Evolutionary conservation across 2,329 filamentous ascomycete species (phyloP).

Genomic region (Metarhizium humberi): DNA sequence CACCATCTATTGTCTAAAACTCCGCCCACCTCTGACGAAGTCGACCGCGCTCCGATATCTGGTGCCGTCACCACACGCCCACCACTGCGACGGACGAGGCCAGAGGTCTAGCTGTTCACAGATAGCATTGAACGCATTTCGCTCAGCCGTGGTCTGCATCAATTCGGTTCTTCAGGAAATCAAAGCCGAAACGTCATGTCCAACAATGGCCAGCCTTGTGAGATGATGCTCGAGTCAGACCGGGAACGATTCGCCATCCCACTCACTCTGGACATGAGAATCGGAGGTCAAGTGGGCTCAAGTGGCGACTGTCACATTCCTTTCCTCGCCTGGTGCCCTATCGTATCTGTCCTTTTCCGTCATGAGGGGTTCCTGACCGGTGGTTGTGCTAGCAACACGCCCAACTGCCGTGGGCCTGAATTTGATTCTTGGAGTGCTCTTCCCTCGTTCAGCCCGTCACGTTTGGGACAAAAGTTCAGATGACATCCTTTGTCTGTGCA

Average conservation of each 20-base stretch:
- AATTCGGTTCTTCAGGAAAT: background rate
- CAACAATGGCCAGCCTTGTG: background rate
- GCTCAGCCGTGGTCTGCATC: background rate
- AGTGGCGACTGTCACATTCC: background rate
- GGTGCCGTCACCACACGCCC: background rate
- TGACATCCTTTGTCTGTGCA: background rate
- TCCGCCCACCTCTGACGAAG: background rate
- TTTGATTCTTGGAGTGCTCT: background rate
- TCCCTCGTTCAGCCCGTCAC: background rate
- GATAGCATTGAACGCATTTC: no score
- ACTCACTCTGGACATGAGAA: background rate
- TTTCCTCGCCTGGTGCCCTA: background rate
- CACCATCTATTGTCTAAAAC: background rate
- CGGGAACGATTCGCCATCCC: conserved; percentile 1
- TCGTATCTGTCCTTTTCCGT: background rate
- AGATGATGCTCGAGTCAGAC: background rate
- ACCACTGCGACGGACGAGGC: background rate
- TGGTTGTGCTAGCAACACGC: background rate
- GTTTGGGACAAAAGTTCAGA: background rate
- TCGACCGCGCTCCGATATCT: background rate
- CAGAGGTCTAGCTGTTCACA: no score
- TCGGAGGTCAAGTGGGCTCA: conserved; percentile 1
- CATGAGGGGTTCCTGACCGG: background rate
- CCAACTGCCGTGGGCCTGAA: background rate
- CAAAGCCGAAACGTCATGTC: background rate